Evolutionary conservation across 2,329 filamentous ascomycete genomes (phyloP).

Genomic region (Xenoacremonium recifei): DNA sequence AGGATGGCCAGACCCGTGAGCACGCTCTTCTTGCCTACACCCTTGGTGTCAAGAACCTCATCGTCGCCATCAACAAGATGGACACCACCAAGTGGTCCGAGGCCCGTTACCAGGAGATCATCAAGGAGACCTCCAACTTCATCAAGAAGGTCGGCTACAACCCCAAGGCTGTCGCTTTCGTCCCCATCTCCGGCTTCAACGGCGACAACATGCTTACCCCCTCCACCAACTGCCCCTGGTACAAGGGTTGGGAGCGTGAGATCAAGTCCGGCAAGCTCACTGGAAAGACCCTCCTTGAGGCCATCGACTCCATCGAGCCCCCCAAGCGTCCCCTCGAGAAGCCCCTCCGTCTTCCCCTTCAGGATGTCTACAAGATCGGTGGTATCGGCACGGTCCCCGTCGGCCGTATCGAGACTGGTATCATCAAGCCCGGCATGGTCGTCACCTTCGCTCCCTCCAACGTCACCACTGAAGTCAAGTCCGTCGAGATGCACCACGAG

Average conservation of each 20-base stretch:
- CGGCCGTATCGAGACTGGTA: constrained; percentile 99
- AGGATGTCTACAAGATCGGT: constrained; percentile 99
- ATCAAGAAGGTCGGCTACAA: constrained; percentile 99
- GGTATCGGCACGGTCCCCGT: constrained; percentile 99
- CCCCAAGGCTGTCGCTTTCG: constrained; percentile 97
- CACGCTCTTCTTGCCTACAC: constrained; percentile 99
- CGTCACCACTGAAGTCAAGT: constrained; percentile 99
- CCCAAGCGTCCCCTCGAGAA: constrained; percentile 95
- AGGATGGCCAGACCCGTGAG: constrained; percentile 99
- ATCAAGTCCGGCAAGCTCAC: constrained; percentile 77
- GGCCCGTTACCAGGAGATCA: constrained; percentile 96
- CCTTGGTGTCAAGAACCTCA: constrained; percentile 99
- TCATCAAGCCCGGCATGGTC: constrained; percentile 88
- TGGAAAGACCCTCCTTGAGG: constrained; percentile 98
- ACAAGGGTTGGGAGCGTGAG: constrained; percentile 99
- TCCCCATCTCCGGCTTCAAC: constrained; percentile 99
- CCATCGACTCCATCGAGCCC: constrained; percentile 93
- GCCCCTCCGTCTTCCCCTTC: constrained; percentile 99
- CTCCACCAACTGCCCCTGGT: constrained; percentile 97
- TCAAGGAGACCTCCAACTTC: constrained; percentile 99
- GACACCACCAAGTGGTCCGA: constrained; percentile 99
- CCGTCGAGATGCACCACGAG: constrained; percentile 99
- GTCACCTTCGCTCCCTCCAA: constrained; percentile 98
- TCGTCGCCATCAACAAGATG: constrained; percentile 99
- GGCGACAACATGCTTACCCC: constrained; percentile 98